Evolutionary conservation across 129 eudicot genomes (phyloP), one percentile per base, ranked within the genome.

Genomic region (Flaveria sonorensis): DNA sequence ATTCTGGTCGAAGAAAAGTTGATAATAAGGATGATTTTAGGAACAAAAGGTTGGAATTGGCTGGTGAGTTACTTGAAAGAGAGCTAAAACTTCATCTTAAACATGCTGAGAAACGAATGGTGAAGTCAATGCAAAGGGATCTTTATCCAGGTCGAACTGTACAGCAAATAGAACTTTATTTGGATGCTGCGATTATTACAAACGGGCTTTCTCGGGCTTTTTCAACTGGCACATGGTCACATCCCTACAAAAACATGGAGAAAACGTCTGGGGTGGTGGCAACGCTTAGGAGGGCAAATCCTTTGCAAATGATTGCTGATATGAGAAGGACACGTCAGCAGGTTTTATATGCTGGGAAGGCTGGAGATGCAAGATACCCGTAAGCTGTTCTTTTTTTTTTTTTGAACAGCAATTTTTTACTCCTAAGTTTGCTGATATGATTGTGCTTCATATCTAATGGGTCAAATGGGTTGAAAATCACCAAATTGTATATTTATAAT

Each of bases 311-410:
- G 73, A 75, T 79, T 6, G 79, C 95, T 71, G 98, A 93, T 76
- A 85, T 90, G 95, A 88, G 98, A 78, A 93, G 88, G 75, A 83
- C 90, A n/a, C 94, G 96, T 15, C 98, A 87, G 81, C 96, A 89
- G 52, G 96, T 92, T 51, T 43, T 81, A 19, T 88, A 92, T 82
- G 88, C 97, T 12, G 98, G 98, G 32, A 90, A 88, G 77, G 97
- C 87, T 70, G 98, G 98, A 20, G 98, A 93, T 83, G 97, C 97
- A 5, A 81, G 98, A 93, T 93, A 93, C 85, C 98, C 97, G 98
- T 93, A 75, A 89, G 98, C 83, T 26, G n/a, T 79, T 67, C 9
- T 32, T 32, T 0, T 30, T 30, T 30, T 24, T 32, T 32, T 32
- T 32, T 32, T 32, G 39, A 32, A 32, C 39, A 32, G 39, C 7